Conservation (phyloP, 208 protist species). For the Trypanosoma melophagium region DNA sequence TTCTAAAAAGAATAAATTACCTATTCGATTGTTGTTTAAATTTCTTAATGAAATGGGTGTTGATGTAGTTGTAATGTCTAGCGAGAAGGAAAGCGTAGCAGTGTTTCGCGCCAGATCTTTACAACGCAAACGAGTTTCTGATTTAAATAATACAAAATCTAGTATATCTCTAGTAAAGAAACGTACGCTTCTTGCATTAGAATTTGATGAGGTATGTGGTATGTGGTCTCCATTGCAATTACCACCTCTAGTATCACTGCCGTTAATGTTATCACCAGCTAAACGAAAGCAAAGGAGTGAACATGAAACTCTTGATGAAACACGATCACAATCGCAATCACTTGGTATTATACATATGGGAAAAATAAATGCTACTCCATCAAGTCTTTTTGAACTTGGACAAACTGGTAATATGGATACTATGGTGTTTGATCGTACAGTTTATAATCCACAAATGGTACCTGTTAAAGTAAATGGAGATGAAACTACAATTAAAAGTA, state of each 20-base stretch:
- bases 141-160: background rate
- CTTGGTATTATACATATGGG: background rate
- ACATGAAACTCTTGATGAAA: background rate
- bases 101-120: slow-evolving; percentile 2
- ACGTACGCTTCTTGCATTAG: slow-evolving; percentile 41
- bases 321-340: background rate
- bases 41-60: slow-evolving; percentile 28
- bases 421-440: slow-evolving; percentile 15
- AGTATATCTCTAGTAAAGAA: background rate
- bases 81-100: background rate
- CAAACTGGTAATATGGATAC: slow-evolving; percentile 12
- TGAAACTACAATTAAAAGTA: background rate
- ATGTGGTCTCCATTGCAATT: slow-evolving; percentile 51
- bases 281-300: background rate
- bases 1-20: slow-evolving; percentile 24
- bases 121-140: background rate
- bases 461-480: background rate
- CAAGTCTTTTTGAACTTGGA: background rate
- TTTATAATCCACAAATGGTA: slow-evolving; percentile 29
- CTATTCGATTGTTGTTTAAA: slow-evolving; percentile 16
- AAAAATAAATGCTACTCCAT: background rate
- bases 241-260: too few relatives aligned
- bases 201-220: slow-evolving; percentile 40
- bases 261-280: background rate
- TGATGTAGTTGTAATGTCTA: slow-evolving; percentile 26